Percentiles rank a stretch among this genome's conserved stretches.
These are phyloP conservation scores for Neurospora sp. DNA, from an alignment of 495 filamentous ascomycete species.

Conservation along the genomic window DNA sequence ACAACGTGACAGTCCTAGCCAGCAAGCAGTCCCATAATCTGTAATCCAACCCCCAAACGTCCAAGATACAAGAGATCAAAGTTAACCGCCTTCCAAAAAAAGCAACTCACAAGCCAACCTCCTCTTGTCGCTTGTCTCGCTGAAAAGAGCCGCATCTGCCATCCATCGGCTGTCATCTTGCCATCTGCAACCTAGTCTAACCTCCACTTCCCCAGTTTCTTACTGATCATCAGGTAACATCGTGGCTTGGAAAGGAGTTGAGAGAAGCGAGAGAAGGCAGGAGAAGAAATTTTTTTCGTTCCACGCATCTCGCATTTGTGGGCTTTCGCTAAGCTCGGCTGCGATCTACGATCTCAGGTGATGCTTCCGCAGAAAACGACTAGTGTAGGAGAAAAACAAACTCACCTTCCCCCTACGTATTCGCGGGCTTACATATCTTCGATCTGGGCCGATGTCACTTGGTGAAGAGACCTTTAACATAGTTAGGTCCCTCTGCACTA, in stretches of 20 bases:
- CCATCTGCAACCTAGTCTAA: neutral
- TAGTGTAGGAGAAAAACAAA: neutral
- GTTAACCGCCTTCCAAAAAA: neutral
- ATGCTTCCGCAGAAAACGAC: neutral
- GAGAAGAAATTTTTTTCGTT: neutral
- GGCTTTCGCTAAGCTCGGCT: neutral
- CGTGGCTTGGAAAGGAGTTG: neutral
- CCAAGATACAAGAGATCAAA: neutral
- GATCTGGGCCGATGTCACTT: neutral
- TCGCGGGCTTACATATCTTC: neutral
- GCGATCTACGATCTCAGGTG: neutral
- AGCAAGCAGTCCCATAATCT: no score
- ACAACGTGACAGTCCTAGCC: neutral
- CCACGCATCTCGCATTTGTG: neutral
- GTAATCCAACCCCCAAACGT: neutral
- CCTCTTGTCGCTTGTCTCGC: neutral
- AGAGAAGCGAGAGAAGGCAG: neutral
- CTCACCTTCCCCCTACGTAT: neutral
- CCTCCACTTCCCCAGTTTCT: neutral
- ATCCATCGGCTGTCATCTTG: neutral
- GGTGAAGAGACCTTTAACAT: no score
- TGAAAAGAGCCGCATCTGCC: neutral
- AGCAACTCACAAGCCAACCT: neutral
- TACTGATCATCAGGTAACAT: neutral
- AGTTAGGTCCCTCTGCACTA: no score